Percentiles rank a stretch among this genome's conserved stretches.
Evolutionary conservation across 495 filamentous ascomycete species (phyloP).

Genomic region (Trichoderma erinaceum): DNA sequence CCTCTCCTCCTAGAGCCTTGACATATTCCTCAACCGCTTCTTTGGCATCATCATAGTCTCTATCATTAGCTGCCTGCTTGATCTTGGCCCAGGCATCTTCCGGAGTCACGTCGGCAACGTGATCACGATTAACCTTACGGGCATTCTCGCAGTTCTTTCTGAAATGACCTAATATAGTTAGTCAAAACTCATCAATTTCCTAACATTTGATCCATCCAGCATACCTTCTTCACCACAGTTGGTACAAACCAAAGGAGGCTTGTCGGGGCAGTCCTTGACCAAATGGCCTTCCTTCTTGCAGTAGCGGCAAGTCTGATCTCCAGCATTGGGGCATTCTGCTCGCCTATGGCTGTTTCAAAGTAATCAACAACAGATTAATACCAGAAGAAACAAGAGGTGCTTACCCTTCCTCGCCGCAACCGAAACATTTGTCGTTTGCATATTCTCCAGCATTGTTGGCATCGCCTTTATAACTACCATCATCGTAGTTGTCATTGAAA

Average conservation of each 20-base stretch:
- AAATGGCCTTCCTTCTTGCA: conserved; percentile 52
- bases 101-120: conserved; percentile 50
- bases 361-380: conserved; percentile 19
- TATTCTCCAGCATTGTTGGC: background rate
- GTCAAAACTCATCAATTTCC: conserved; percentile 13
- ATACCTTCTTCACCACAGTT: conserved; percentile 71
- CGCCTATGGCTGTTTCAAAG: conserved; percentile 42
- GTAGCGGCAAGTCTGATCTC: conserved; percentile 29
- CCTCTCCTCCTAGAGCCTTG: conserved; percentile 49
- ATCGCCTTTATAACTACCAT: background rate
- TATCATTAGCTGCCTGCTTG: conserved; percentile 52
- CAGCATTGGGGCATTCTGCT: conserved; percentile 42
- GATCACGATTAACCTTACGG: conserved; percentile 58
- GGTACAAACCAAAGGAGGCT: conserved; percentile 57
- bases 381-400: conserved; percentile 17
- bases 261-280: conserved; percentile 63
- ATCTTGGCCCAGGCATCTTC: conserved; percentile 69
- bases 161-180: conserved; percentile 51
- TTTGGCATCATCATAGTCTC: conserved; percentile 70
- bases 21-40: conserved; percentile 66
- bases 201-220: background rate
- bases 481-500: background rate
- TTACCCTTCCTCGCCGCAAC: conserved; percentile 70
- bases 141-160: conserved; percentile 60
- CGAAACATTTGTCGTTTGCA: conserved; percentile 60